Base-by-base conservation (phyloP, 192 early-diverging fungal species). In the Geranomyces variabilis region DNA sequence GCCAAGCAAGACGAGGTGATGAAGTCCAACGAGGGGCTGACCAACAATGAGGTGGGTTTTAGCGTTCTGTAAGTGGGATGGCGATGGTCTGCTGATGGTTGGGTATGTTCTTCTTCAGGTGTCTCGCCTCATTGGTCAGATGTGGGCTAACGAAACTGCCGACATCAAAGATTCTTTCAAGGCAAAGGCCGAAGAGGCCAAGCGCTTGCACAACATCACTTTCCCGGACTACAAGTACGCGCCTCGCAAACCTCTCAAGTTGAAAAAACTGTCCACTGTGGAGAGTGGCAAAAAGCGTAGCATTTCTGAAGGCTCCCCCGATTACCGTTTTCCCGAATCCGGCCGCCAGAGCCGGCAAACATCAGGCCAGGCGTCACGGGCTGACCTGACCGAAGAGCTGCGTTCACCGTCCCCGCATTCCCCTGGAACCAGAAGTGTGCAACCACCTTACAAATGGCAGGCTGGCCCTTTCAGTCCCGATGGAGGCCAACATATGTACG, bases 101-200 rank as follows among this genome's bases (percentile, higher is more conserved):
- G n/a, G n/a, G n/a, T n/a, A n/a, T n/a, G 79, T 88, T 31, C 14
- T 53, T 61, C n/a, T n/a, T 63, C 70, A 72, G 70, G 61, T 60
- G 14, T 89, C 87, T 43, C 79, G 84, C 33, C 80, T 89, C 33
- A 86, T 86, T 66, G 89, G 82, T 0, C 77, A 84, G 24, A 80
- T 83, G 66, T 90, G 89, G 89, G 75, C 75, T 19, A 80, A 86
- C 64, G 87, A 91, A 56, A 49, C 77, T 22, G 82, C 83, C 19
- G 68, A 80, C 24, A 80, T 86, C 34, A 90, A 89, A 65, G 70
- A 71, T 5, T 78, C 73, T 43, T 91, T 84, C 59, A 75, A 82
- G 4, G 45, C 66, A 22, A 80, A 78, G 74, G 66, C 78, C 75
- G 34, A 88, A 22, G 51, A 70, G 10, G 79, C 77, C 22, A 84